Evolutionary conservation across 345 rosid genomes (phyloP), one percentile per base, ranked within the genome.

Genomic region (Xanthoceras sorbifolium): DNA sequence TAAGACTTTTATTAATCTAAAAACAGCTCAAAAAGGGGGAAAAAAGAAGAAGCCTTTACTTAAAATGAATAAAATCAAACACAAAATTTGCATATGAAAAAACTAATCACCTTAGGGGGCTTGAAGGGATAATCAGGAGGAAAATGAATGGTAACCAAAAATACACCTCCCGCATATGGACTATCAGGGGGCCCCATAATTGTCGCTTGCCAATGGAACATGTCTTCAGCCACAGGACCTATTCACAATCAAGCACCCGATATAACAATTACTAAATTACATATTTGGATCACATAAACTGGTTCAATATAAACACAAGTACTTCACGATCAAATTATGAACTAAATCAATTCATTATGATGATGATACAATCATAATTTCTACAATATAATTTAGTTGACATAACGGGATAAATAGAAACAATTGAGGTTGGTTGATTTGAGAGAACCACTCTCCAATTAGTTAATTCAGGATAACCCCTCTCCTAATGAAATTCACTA

Each of bases 111-210:
- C 86, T 83, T 83, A 0, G 84, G 86, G 34, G 86, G 86, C 67
- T 83, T 80, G 77, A 83, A 83, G 55, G 86, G 86, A 77, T 83
- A 83, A 80, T 83, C 86, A 0, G 86, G 81, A 73, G 86, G 83
- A 31, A 83, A 83, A 57, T 83, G 83, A 73, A 80, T 80, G 23
- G 83, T 63, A 57, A 80, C 81, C 22, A 83, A 65, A 64, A 83
- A 83, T 28, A 83, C 80, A 25, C 86, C 86, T 9, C 86, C 86
- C 4, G 86, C 75, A 61, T 80, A 83, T 65, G 86, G 86, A 68
- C 86, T 83, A 78, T 83, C 86, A 28, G 86, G 15, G 3, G 86
- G 86, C 26, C 86, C 86, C 86, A 83, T 83, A 17, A 83, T 83
- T 67, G 85, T 82, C 22, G 84, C 83, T 72, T 80, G 83, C 83